A percentile compares a stretch with the other conserved stretches of the same genome.
Conservation (phyloP, 805 yeast genomes). For the Kuraishia cidri region DNA sequence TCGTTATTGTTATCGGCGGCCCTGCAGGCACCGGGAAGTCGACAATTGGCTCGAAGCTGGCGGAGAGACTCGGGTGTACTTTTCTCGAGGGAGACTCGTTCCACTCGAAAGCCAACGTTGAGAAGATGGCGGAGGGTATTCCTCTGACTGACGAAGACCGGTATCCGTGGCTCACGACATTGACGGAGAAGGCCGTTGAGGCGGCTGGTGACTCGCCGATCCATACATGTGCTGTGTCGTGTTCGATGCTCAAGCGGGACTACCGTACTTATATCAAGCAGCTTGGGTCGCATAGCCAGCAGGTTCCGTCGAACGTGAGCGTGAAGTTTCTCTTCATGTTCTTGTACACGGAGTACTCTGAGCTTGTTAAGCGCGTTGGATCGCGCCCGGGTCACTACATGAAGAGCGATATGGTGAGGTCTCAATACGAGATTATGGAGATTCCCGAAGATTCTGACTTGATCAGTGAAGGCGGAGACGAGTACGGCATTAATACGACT, state of each 20-base stretch:
- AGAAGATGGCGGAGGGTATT: slow-evolving; percentile 73
- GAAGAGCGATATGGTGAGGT: slow-evolving; percentile 77
- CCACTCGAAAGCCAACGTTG: slow-evolving; percentile 76
- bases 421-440: slow-evolving; percentile 71
- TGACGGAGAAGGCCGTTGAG: slow-evolving; percentile 32
- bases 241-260: slow-evolving; percentile 72
- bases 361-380: slow-evolving; percentile 50
- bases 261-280: slow-evolving; percentile 59
- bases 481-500: slow-evolving; percentile 6
- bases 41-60: slow-evolving; percentile 54
- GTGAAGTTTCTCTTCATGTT: slow-evolving; percentile 53
- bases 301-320: slow-evolving; percentile 10
- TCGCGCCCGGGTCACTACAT: slow-evolving; percentile 73
- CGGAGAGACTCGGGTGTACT: slow-evolving; percentile 34
- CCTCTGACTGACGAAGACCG: slow-evolving; percentile 88
- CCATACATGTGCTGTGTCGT: slow-evolving; percentile 50
- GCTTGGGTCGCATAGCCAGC: too few species aligned
- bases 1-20: slow-evolving; percentile 64
- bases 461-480: slow-evolving; percentile 6
- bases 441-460: slow-evolving; percentile 39
- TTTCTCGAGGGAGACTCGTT: slow-evolving; percentile 82
- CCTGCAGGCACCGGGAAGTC: slow-evolving; percentile 96
- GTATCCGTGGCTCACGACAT: slow-evolving; percentile 73
- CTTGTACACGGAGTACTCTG: slow-evolving; percentile 54
- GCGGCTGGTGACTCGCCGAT: slow-evolving; percentile 20